Evolutionary conservation across 2,329 filamentous ascomycete species (phyloP).

Genomic region (Ophiocordyceps unilateralis): DNA sequence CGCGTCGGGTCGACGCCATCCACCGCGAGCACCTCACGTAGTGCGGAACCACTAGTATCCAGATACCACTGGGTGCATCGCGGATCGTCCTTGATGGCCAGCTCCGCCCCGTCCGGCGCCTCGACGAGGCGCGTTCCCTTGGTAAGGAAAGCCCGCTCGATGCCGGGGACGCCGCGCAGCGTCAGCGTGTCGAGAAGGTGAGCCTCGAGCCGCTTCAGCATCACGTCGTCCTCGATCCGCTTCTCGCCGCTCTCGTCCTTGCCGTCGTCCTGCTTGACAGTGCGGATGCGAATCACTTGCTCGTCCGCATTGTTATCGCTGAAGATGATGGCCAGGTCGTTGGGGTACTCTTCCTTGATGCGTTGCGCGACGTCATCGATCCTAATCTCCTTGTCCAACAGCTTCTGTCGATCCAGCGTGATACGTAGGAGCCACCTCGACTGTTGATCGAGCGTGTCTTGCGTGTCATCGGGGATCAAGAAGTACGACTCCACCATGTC

Average conservation of each 20-base stretch:
- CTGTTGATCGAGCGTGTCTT: conserved; percentile 48
- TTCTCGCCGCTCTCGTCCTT: conserved; percentile 51
- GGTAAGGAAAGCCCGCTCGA: conserved; percentile 87
- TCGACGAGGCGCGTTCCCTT: conserved; percentile 55
- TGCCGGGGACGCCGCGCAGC: conserved; percentile 74
- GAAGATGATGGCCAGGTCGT: conserved; percentile 81
- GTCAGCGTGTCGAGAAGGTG: conserved; percentile 85
- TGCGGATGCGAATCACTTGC: conserved; percentile 83
- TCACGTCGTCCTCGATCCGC: conserved; percentile 67
- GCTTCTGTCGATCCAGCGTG: conserved; percentile 78
- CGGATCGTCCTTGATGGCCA: conserved; percentile 55
- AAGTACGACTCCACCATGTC: conserved; percentile 98
- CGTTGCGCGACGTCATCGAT: conserved; percentile 80
- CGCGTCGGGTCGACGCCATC: conserved; percentile 73
- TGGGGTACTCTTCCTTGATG: conserved; percentile 77
- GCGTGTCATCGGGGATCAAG: conserved; percentile 68
- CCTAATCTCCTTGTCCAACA: conserved; percentile 83
- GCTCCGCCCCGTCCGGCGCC: conserved; percentile 51
- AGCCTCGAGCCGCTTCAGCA: conserved; percentile 79
- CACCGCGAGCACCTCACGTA: conserved; percentile 70
- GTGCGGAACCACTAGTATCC: conserved; percentile 79
- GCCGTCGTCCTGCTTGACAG: conserved; percentile 51
- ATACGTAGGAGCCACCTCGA: conserved; percentile 94
- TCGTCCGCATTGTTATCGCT: conserved; percentile 96
- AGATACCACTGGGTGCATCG: conserved; percentile 87